These are phyloP conservation scores for Rhododendron ovatum DNA, from an alignment of 148 eudicot genomes.

Conservation along the genomic window DNA sequence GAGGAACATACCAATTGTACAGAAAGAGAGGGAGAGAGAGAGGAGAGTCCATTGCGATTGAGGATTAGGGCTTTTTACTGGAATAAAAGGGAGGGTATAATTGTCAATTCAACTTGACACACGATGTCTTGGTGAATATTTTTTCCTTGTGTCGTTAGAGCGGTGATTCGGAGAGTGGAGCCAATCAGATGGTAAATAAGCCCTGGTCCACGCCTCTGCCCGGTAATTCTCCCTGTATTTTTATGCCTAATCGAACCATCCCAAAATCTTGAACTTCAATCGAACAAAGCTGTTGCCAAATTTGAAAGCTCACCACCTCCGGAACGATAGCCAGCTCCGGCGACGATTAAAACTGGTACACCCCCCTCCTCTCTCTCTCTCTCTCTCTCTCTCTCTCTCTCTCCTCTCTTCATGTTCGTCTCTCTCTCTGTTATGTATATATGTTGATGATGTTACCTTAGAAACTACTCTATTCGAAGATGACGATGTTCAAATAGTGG, in stretches of 20 bases:
- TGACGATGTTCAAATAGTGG: background rate
- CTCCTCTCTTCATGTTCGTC: background rate
- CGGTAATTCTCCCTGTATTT: too few relatives aligned
- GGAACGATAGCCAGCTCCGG: background rate
- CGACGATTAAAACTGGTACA: background rate
- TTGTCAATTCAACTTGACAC: too few relatives aligned
- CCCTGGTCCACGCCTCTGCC: too few relatives aligned
- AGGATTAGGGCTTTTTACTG: too few relatives aligned
- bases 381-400: background rate
- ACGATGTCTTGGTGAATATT: too few relatives aligned
- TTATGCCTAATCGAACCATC: background rate
- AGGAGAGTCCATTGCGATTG: too few relatives aligned
- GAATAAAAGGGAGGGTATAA: too few relatives aligned
- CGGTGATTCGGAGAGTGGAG: too few relatives aligned
- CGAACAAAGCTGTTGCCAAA: background rate
- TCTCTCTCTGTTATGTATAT: background rate
- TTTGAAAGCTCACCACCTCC: background rate
- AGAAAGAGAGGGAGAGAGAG: too few relatives aligned
- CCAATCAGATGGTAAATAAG: too few relatives aligned
- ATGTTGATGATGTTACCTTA: background rate
- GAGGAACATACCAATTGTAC: too few relatives aligned
- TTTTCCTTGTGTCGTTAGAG: too few relatives aligned
- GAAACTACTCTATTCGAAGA: background rate
- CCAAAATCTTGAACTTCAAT: background rate
- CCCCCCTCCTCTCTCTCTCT: background rate